Percentiles rank a stretch among this genome's conserved stretches.
These are phyloP conservation scores for Cerioporus squamosus DNA, from an alignment of 1,284 basidiomycete genomes.

Conservation along the genomic window DNA sequence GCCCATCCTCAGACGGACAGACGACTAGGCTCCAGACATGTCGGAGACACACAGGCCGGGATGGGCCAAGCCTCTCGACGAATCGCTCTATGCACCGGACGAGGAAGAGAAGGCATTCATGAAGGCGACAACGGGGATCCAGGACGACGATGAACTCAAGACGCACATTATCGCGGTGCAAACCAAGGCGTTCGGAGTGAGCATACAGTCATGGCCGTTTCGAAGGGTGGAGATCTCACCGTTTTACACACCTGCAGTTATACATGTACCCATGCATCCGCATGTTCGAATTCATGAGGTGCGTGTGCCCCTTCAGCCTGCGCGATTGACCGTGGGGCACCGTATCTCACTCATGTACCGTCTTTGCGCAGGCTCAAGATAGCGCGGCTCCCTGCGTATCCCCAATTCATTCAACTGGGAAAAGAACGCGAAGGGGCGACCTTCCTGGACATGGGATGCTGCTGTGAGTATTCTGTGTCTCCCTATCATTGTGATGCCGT, in stretches of 20 bases:
- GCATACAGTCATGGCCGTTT: not conserved
- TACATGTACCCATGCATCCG: conserved; percentile 23
- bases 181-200: conserved; percentile 19
- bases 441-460: conserved; percentile 49
- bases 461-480: conserved; percentile 42
- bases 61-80: conserved; percentile 12
- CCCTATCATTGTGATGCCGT: not conserved
- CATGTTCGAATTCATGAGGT: conserved; percentile 22
- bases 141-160: conserved; percentile 21
- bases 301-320: not conserved
- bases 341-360: not conserved
- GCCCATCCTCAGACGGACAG: too few relatives aligned
- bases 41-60: conserved; percentile 10
- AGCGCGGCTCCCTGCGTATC: conserved; percentile 14
- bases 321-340: not conserved
- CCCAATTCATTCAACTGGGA: conserved; percentile 38
- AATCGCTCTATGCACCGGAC: conserved; percentile 15
- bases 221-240: not conserved
- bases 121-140: conserved; percentile 21
- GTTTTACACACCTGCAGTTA: conserved; percentile 5
- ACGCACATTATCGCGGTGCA: conserved; percentile 19
- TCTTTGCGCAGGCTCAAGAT: conserved; percentile 17
- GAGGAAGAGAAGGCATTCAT: conserved; percentile 20
- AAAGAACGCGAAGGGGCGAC: conserved; percentile 44
- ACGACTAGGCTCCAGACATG: not conserved